Evolutionary conservation across 2,329 filamentous ascomycete genomes (phyloP).

Genomic region (Cladophialophora exuberans): DNA sequence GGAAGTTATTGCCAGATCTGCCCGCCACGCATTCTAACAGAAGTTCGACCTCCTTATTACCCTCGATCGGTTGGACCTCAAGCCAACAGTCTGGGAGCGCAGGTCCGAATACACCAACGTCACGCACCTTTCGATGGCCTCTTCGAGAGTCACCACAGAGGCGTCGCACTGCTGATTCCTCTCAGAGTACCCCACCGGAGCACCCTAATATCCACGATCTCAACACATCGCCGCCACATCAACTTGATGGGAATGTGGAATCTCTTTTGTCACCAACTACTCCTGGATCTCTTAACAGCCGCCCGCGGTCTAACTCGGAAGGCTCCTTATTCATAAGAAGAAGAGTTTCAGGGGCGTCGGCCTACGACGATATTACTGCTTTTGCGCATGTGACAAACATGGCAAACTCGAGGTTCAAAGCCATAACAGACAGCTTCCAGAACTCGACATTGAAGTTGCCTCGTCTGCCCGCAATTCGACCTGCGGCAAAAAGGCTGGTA

Average conservation of each 20-base stretch:
- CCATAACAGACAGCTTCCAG: slow-evolving; percentile 83
- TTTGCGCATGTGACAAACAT: slow-evolving; percentile 82
- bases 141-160: slow-evolving; percentile 12
- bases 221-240: slow-evolving; percentile 18
- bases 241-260: slow-evolving; percentile 31
- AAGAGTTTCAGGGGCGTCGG: slow-evolving; percentile 76
- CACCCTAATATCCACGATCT: neutral
- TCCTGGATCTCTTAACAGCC: slow-evolving; percentile 46
- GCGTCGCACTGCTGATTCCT: neutral
- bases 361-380: slow-evolving; percentile 78
- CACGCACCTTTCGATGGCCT: slow-evolving; percentile 10
- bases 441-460: slow-evolving; percentile 75
- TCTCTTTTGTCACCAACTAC: slow-evolving; percentile 32
- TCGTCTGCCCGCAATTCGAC: slow-evolving; percentile 48
- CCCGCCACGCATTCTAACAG: slow-evolving; percentile 19
- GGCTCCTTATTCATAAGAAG: slow-evolving; percentile 75
- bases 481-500: slow-evolving; percentile 12
- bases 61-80: slow-evolving; percentile 10
- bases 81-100: slow-evolving; percentile 5
- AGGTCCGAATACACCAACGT: slow-evolving; percentile 14
- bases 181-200: neutral
- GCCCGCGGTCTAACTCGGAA: slow-evolving; percentile 68
- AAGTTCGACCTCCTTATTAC: slow-evolving; percentile 19
- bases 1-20: slow-evolving; percentile 26
- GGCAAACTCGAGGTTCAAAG: slow-evolving; percentile 86